Evolutionary conservation across 345 rosid species (phyloP).

Genomic region (Eucalyptus sideroxylon): DNA sequence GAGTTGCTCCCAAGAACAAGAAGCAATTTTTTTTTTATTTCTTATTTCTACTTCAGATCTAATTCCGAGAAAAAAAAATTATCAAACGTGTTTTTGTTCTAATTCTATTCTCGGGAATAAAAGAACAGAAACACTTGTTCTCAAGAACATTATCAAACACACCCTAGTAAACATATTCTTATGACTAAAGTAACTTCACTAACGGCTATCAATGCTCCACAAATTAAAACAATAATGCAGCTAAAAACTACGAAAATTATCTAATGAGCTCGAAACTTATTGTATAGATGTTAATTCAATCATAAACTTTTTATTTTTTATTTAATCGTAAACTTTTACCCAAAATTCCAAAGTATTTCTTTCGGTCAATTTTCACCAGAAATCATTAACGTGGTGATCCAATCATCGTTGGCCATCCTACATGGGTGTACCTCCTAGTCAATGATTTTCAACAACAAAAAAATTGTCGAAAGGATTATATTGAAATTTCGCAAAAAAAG

Average conservation of each 20-base stretch:
- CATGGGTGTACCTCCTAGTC: accelerated
- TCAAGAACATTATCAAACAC: accelerated
- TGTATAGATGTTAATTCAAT: accelerated
- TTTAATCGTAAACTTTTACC: background rate
- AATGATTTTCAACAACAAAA: background rate
- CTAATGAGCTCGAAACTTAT: background rate
- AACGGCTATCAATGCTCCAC: accelerated
- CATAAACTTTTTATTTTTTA: background rate
- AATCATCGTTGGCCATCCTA: background rate
- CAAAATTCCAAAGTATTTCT: background rate
- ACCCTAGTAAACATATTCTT: no score
- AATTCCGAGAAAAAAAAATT: no score
- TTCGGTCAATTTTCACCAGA: accelerated
- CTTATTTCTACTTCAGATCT: accelerated
- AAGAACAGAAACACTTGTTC: no score
- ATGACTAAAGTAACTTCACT: background rate
- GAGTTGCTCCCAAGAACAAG: no score
- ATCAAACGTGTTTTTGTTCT: accelerated
- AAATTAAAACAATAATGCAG: background rate
- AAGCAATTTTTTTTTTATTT: no score
- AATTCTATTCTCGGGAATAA: no score
- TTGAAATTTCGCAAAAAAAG: accelerated
- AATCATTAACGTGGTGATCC: background rate
- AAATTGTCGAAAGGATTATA: background rate
- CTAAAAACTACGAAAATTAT: background rate